These are phyloP conservation scores for Colletotrichum sidae DNA, from an alignment of 2,329 filamentous ascomycete species.

Conservation along the genomic window DNA sequence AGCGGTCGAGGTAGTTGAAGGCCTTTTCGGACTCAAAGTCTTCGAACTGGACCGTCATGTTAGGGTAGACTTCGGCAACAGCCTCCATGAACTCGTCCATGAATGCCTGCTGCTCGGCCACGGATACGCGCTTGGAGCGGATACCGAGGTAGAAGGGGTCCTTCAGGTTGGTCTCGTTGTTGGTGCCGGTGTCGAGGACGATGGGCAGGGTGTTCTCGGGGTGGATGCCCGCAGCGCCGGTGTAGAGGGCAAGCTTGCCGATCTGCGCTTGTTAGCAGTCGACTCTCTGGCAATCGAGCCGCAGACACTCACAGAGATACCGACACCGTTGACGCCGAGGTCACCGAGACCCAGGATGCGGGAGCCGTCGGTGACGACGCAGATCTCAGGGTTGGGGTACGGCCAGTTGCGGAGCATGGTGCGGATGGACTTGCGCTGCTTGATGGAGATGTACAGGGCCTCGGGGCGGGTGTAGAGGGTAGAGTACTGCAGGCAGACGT, in stretches of 20 bases:
- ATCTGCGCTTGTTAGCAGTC: conserved; percentile 62
- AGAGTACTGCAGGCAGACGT: conserved; percentile 96
- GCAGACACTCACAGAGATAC: conserved; percentile 79
- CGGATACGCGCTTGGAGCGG: conserved; percentile 81
- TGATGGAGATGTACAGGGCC: conserved; percentile 95
- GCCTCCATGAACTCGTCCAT: conserved; percentile 98
- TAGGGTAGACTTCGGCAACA: conserved; percentile 76
- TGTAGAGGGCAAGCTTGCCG: conserved; percentile 95
- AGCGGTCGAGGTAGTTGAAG: conserved; percentile 91
- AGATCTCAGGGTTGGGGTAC: conserved; percentile 89
- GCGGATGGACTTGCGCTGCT: conserved; percentile 90
- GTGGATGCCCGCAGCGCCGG: conserved; percentile 92
- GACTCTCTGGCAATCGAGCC: not conserved
- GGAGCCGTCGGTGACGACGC: conserved; percentile 95
- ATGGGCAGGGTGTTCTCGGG: conserved; percentile 84
- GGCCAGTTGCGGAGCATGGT: conserved; percentile 95
- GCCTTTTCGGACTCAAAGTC: conserved; percentile 95
- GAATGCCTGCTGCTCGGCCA: conserved; percentile 87
- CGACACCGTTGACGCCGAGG: conserved; percentile 96
- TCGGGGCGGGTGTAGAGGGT: conserved; percentile 96
- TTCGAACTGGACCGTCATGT: conserved; percentile 89
- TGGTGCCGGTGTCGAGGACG: conserved; percentile 74
- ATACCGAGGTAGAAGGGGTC: conserved; percentile 90
- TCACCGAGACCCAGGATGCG: conserved; percentile 93
- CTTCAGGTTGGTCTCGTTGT: conserved; percentile 73